Base-by-base conservation (phyloP, 495 filamentous ascomycete genomes). In the Neurospora cerealis region DNA sequence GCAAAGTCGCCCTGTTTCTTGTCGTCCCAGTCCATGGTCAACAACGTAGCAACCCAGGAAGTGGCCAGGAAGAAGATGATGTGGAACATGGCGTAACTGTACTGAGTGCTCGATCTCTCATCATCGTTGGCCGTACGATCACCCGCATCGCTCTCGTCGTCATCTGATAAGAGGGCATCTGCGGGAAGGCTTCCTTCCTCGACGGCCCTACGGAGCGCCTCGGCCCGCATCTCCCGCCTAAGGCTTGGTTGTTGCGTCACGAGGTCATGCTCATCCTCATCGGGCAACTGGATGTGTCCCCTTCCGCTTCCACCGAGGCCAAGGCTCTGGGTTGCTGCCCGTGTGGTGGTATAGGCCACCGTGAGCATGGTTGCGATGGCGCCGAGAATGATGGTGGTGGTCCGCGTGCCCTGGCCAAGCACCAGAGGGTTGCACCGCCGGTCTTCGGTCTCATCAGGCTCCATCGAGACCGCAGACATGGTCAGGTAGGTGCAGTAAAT, bases 401-500 rank as follows among this genome's bases (percentile, higher is more conserved):
- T 96, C 54, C 96, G 89, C n/a, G 95, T 95, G 72, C 93, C 94
- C 42, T 92, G 90, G 24, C 95, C 95, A 48, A 94, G 92, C 70
- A 97, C 86, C 69, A 98, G 84, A 4, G 96, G 96, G 84, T 99
- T 99, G 88, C 96, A 99, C 70, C 92, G 88, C 73, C 90, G 89
- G 83, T 98, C 94, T 24, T 80, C 78, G n/a, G 80, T 79, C 28
- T 83, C 80, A 83, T 99, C 96, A 5, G 96, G 96, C 78, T 99
- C 95, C 96, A 99, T 98, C 72, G 93, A 95, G 3, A 99, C 96
- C 71, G 96, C 96, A 5, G 94, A 97, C 91, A 99, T 93, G 77
- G 96, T 99, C 66, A 99, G 89, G 80, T 99, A 99, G 69, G 96
- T 97, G 88, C 96, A 98, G 86, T 99, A 99, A 72, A 97, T 88